A percentile compares a stretch with the other conserved stretches of the same genome.
Conservation (phyloP, 2,329 filamentous ascomycete genomes). For the Pseudocercospora crystallina region DNA sequence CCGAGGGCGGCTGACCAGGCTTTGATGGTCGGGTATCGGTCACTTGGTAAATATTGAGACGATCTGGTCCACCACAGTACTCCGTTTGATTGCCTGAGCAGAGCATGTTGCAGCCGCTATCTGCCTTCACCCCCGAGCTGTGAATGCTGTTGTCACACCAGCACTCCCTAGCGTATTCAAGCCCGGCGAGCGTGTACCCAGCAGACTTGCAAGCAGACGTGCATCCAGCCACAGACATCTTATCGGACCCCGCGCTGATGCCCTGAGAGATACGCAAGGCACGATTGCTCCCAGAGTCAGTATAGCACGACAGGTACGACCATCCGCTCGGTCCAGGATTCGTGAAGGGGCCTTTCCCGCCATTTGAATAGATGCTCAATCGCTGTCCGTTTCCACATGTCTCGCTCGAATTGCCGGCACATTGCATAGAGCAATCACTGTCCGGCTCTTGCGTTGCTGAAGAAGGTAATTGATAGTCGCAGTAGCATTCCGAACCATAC, state of each 20-base stretch:
- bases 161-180: constrained; percentile 30
- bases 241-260: constrained; percentile 16
- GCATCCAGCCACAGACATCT: constrained; percentile 19
- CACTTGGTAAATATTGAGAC: constrained; percentile 29
- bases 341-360: constrained; percentile 15
- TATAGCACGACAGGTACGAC: constrained; percentile 32
- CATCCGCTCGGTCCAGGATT: constrained; percentile 10
- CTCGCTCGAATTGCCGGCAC: constrained; percentile 14
- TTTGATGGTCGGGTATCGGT: neutral
- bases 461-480: constrained; percentile 3
- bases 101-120: constrained; percentile 26
- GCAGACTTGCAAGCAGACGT: constrained; percentile 25
- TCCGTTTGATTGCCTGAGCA: constrained; percentile 32
- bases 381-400: constrained; percentile 17
- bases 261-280: constrained; percentile 24
- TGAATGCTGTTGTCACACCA: constrained; percentile 30
- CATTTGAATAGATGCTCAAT: constrained; percentile 16
- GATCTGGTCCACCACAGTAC: constrained; percentile 29
- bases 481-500: constrained; percentile 11
- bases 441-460: constrained; percentile 7
- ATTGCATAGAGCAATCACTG: constrained; percentile 19
- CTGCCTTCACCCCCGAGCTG: constrained; percentile 12
- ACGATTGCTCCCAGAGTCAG: constrained; percentile 20
- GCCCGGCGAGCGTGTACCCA: constrained; percentile 33
- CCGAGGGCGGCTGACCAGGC: constrained; percentile 14